Conservation (phyloP, 306 rosid genomes). For the Fragaria nilgerrensis region DNA sequence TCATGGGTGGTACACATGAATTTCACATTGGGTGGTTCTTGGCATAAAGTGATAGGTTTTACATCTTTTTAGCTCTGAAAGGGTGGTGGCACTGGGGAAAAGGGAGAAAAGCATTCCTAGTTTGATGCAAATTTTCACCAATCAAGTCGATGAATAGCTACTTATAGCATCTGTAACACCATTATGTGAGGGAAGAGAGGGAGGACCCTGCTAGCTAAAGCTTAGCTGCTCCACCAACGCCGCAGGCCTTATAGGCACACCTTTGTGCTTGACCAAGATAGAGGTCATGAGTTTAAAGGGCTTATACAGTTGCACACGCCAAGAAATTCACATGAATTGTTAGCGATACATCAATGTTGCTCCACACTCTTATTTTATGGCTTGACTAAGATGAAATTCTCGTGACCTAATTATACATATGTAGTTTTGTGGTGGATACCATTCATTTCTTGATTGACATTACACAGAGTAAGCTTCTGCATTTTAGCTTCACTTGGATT, state of each 20-base stretch:
- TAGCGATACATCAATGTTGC: constrained; percentile 13
- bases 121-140: constrained; percentile 25
- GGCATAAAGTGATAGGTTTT: constrained; percentile 29
- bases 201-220: neutral
- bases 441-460: neutral
- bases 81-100: constrained; percentile 20
- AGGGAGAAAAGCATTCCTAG: constrained; percentile 1
- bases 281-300: constrained; percentile 25
- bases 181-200: neutral
- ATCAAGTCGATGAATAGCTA: neutral
- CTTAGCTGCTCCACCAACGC: constrained; percentile 26
- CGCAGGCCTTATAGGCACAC: constrained; percentile 31
- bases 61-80: constrained; percentile 18
- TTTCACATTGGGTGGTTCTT: constrained; percentile 32
- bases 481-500: neutral
- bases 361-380: neutral
- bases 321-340: constrained; percentile 29
- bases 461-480: neutral
- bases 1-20: neutral
- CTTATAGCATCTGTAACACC: neutral
- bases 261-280: constrained; percentile 38
- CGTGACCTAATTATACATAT: neutral
- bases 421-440: neutral
- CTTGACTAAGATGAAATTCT: constrained; percentile 3
- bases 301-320: constrained; percentile 12